Evolutionary conservation across 257 asterid genomes (phyloP), one percentile per base, ranked within the genome.

Genomic region (Ophiorrhiza pumila): DNA sequence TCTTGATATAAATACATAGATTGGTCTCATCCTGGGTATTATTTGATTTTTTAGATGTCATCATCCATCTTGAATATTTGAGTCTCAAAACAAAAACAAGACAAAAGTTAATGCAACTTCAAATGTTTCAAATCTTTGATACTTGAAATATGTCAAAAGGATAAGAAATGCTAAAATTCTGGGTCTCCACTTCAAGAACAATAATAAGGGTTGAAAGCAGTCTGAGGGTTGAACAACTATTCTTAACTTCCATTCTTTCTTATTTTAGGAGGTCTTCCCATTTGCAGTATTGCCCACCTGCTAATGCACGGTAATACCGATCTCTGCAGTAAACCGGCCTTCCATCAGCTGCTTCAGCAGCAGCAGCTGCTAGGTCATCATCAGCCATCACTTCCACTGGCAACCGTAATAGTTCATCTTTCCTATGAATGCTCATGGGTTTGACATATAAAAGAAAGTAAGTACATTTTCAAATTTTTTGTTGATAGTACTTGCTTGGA

Each of bases 301-400:
- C 96, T 76, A 88, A 77, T 69, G 91, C 96, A 25, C 91, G 91
- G 78, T 88, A 88, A 75, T 80, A 88, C 87, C 89, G 81, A 79
- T 90, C 95, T 75, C 90, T 87, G 83, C 95, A 88, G 84, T 90
- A 86, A 65, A 88, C 95, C 58, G 92, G 92, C 80, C 95, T 88
- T 85, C 94, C 96, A 79, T 86, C 88, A 34, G 90, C 96, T 13
- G 91, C 93, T 78, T 83, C 85, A 17, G 76, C 97, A 8, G 96
- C 98, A 1, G 98, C 96, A 0, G 95, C 87, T 6, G 95, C 98
- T 68, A 93, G 82, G 77, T 91, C 95, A 59, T 93, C 93, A 29
- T 89, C 95, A 8, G 90, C 74, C 77, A 60, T 83, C 43, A 90
- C 97, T 22, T 89, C 96, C 12, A 45, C 52, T 17, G 97, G 97